These are phyloP conservation scores for Sclerotinia nivalis DNA, from an alignment of 2,329 filamentous ascomycete species.

Conservation along the genomic window DNA sequence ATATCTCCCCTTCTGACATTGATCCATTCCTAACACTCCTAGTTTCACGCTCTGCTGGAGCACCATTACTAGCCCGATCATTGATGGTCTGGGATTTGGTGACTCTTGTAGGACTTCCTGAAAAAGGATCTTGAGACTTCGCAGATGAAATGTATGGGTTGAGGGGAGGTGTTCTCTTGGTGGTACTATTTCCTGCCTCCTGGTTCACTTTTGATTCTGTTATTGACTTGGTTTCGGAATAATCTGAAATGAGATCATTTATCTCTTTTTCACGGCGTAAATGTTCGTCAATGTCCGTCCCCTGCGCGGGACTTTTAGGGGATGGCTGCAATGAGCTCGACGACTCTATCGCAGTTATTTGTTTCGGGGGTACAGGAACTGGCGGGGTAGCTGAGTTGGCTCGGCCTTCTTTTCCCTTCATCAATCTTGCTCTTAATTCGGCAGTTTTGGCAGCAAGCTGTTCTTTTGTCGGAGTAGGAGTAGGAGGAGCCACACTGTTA, in stretches of 20 bases:
- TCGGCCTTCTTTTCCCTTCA: conserved; percentile 34
- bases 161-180: conserved; percentile 2
- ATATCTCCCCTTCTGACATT: conserved; percentile 39
- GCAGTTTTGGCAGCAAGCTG: conserved; percentile 38
- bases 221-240: conserved; percentile 31
- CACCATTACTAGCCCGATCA: conserved; percentile 23
- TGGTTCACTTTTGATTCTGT: conserved; percentile 28
- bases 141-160: conserved; percentile 19
- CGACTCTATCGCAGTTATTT: conserved; percentile 20
- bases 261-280: conserved; percentile 33
- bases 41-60: conserved; percentile 24
- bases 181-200: conserved; percentile 18
- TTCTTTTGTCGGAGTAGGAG: conserved; percentile 29
- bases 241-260: conserved; percentile 37
- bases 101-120: conserved; percentile 32
- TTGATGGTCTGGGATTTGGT: conserved; percentile 26
- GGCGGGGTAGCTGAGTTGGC: conserved; percentile 35
- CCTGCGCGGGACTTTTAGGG: conserved; percentile 26
- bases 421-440: conserved; percentile 39
- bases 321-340: conserved; percentile 31
- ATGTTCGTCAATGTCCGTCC: conserved; percentile 19
- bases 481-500: conserved; percentile 21
- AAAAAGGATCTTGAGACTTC: conserved; percentile 31
- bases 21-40: conserved; percentile 33
- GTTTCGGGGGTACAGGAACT: conserved; percentile 19